phyloP scores from a whole-genome alignment of 768 basidiomycete species.

The Tulasnella sp. region DNA sequence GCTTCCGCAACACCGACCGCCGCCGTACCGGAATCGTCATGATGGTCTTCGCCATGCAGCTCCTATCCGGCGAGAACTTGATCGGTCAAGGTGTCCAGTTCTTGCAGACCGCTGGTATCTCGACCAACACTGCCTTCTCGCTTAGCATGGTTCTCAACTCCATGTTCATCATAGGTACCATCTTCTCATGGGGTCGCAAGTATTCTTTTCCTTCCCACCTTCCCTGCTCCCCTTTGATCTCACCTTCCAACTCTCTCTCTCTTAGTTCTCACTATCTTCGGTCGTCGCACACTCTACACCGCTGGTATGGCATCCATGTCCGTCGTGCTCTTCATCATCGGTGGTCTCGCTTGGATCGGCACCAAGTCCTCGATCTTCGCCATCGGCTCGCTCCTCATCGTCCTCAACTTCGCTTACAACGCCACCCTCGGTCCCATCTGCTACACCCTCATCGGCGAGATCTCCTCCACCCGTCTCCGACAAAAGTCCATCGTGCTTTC shows the following conservation, averaged over 20 bases:
- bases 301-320: slow-evolving; percentile 29
- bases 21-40: slow-evolving; percentile 53
- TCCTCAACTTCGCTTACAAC: slow-evolving; percentile 32
- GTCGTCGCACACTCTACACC: slow-evolving; percentile 34
- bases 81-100: slow-evolving; percentile 31
- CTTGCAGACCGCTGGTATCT: slow-evolving; percentile 28
- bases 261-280: slow-evolving; percentile 27
- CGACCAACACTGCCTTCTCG: slow-evolving; percentile 24
- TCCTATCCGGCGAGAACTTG: slow-evolving; percentile 32
- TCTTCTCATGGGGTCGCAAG: slow-evolving; percentile 31
- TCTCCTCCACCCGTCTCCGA: slow-evolving; percentile 31
- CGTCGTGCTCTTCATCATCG: slow-evolving; percentile 31
- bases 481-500: slow-evolving; percentile 31
- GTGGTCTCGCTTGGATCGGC: slow-evolving; percentile 27
- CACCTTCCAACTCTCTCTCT: neutral
- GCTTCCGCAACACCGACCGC: slow-evolving; percentile 32
- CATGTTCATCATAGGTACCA: slow-evolving; percentile 31
- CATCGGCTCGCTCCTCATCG: slow-evolving; percentile 30
- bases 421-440: slow-evolving; percentile 30
- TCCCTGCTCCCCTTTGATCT: neutral
- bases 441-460: slow-evolving; percentile 31
- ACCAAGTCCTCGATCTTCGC: slow-evolving; percentile 25
- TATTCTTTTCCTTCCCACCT: neutral
- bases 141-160: slow-evolving; percentile 26
- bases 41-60: slow-evolving; percentile 84